Percentiles rank a stretch among this genome's conserved stretches.
Evolutionary conservation across 2,329 filamentous ascomycete species (phyloP).

Genomic region (Beauveria rudraprayagi): DNA sequence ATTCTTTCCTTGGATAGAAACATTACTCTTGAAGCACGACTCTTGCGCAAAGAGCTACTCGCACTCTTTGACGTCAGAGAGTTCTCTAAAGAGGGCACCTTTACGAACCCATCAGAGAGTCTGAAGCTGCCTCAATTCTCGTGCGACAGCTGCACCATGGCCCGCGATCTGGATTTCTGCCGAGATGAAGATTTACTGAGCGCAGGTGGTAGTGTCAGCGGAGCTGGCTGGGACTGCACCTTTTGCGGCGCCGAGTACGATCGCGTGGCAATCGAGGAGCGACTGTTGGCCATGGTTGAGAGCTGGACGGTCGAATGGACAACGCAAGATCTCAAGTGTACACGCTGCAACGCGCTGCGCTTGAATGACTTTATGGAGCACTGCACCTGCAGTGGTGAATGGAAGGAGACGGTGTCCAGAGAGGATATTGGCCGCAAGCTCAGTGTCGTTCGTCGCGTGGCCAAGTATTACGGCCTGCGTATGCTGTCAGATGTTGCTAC

Average conservation of each 20-base stretch:
- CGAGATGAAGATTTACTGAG: constrained; percentile 72
- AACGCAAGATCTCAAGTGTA: constrained; percentile 82
- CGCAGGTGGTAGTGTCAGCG: constrained; percentile 17
- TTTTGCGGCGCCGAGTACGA: constrained; percentile 72
- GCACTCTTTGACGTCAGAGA: constrained; percentile 89
- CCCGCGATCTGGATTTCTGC: constrained; percentile 84
- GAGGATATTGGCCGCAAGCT: constrained; percentile 59
- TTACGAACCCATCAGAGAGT: constrained; percentile 73
- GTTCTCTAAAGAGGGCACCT: constrained; percentile 81
- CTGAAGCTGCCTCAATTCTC: constrained; percentile 68
- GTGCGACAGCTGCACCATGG: constrained; percentile 84
- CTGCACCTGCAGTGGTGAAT: constrained; percentile 83
- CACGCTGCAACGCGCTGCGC: constrained; percentile 60
- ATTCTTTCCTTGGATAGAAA: constrained; percentile 85
- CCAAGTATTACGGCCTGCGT: constrained; percentile 67
- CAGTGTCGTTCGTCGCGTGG: constrained; percentile 65
- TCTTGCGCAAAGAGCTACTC: constrained; percentile 83
- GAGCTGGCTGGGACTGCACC: constrained; percentile 61
- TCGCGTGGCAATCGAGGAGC: constrained; percentile 75
- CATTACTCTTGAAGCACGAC: constrained; percentile 77
- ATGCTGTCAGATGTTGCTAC: constrained; percentile 73
- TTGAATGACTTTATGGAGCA: constrained; percentile 96
- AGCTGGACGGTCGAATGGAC: constrained; percentile 70
- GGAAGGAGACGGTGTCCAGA: constrained; percentile 63
- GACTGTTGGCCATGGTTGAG: constrained; percentile 69